phyloP scores from a whole-genome alignment of 1,139 yeast genomes.

The Dujonia santamariae region DNA sequence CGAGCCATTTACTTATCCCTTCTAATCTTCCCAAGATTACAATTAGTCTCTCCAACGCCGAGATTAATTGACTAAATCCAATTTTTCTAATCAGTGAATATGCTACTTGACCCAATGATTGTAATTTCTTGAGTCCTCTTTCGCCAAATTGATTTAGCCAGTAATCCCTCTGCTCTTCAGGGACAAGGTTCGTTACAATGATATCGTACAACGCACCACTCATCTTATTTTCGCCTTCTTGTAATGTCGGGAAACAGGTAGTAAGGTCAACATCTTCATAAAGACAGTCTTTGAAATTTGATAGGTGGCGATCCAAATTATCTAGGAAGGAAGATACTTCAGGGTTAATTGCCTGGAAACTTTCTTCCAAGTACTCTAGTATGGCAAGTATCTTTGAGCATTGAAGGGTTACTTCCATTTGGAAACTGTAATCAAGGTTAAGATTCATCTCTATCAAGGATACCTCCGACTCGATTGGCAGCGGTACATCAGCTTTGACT shows the following conservation, averaged over 20 bases:
- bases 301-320: constrained; percentile 33
- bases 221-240: constrained; percentile 11
- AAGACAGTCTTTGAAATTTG: constrained; percentile 26
- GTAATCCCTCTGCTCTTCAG: constrained; percentile 34
- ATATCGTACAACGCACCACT: constrained; percentile 40
- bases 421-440: constrained; percentile 5
- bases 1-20: constrained; percentile 43
- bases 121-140: constrained; percentile 62
- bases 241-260: constrained; percentile 12
- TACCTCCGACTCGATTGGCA: neutral
- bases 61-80: constrained; percentile 50
- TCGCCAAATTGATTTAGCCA: constrained; percentile 61
- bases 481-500: neutral
- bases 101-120: constrained; percentile 44
- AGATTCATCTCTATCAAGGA: constrained; percentile 4
- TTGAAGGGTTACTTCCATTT: constrained; percentile 20
- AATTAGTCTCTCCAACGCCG: constrained; percentile 56
- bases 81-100: constrained; percentile 49
- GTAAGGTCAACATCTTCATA: constrained; percentile 13
- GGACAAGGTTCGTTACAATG: constrained; percentile 56
- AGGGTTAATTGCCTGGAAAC: constrained; percentile 14
- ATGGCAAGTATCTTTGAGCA: constrained; percentile 32
- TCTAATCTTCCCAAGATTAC: constrained; percentile 46
- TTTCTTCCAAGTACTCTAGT: constrained; percentile 31
- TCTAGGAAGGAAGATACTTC: constrained; percentile 44